Conservation (phyloP, 192 early-diverging fungal species). For the Coemansia sp. region DNA sequence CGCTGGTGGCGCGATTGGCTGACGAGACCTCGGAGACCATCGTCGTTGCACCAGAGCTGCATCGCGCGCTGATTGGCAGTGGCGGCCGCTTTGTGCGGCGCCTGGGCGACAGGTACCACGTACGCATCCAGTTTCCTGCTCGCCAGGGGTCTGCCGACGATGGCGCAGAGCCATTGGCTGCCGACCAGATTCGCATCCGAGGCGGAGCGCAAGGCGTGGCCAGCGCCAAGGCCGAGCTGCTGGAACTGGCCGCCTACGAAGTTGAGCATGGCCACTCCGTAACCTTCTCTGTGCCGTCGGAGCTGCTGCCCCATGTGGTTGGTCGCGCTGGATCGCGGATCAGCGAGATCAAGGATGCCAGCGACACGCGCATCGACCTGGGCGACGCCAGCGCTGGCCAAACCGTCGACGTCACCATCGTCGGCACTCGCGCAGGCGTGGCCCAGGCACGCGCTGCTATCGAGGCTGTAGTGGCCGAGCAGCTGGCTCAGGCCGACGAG, state of each 20-base stretch:
- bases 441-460: constrained; percentile 57
- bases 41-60: constrained; percentile 59
- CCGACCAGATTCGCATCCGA: constrained; percentile 74
- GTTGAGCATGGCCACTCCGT: constrained; percentile 65
- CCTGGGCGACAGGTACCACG: constrained; percentile 74
- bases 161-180: constrained; percentile 30
- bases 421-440: constrained; percentile 58
- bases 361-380: constrained; percentile 75
- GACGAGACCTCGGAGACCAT: constrained; percentile 62
- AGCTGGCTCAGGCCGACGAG: constrained; percentile 56
- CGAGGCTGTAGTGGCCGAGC: constrained; percentile 59
- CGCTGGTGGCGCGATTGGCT: constrained; percentile 62
- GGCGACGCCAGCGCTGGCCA: constrained; percentile 10
- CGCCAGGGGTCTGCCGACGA: constrained; percentile 55
- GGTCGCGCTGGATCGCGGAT: constrained; percentile 71
- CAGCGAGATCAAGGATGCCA: constrained; percentile 70
- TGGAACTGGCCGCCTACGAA: constrained; percentile 82
- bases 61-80: constrained; percentile 68
- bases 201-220: constrained; percentile 82
- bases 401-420: constrained; percentile 43
- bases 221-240: constrained; percentile 73
- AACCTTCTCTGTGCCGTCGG: constrained; percentile 63
- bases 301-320: constrained; percentile 70
- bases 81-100: constrained; percentile 69
- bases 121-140: constrained; percentile 62